Evolutionary conservation across 495 filamentous ascomycete species (phyloP), one percentile per base, ranked within the genome.

Genomic region (Penicillium parvum): DNA sequence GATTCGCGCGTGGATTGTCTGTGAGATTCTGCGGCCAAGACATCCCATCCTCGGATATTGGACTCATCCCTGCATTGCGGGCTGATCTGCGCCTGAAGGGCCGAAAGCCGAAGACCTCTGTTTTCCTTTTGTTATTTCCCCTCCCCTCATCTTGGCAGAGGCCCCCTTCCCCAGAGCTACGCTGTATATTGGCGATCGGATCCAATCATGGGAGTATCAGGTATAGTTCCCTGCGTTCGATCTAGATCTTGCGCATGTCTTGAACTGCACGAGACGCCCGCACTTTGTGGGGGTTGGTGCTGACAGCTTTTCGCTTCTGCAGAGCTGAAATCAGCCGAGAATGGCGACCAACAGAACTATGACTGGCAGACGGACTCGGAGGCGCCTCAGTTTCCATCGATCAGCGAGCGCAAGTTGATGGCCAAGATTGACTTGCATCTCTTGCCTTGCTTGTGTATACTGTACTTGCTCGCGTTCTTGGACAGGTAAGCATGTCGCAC

Each of bases 381-480:
- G 9, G 50, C 65, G 9, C 66, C 66, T 27, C 50, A 45, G 20
- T 63, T 73, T 22, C 63, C 54, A 7, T 45, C 47, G 1, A 88
- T 84, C 23, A 86, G 83, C 8, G 86, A 91, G 69, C 73, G 77
- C 48, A 78, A 70, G 50, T 69, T 96, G 33, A 77, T 87, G 64
- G 64, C 74, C 48, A 85, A 83, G 56, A 86, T 95, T 52, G 90
- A 97, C 60, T 66, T 80, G 54, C 82, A 83, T 52, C 73, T 96
- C 19, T 71, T 97, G 33, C 90, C 90, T 0, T 86, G 84, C 50
- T 66, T 96, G 32, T 87, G 82, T 55, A 69, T 95, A 23, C 64
- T 96, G 55, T 96, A 95, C 55, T 68, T 94, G 12, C 70, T 95
- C 20, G 90, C 90, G 35, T 96, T 96, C 61, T 64, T 96, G 27